Conservation (phyloP, 192 early-diverging fungal genomes). For the Coemansia sp. region DNA sequence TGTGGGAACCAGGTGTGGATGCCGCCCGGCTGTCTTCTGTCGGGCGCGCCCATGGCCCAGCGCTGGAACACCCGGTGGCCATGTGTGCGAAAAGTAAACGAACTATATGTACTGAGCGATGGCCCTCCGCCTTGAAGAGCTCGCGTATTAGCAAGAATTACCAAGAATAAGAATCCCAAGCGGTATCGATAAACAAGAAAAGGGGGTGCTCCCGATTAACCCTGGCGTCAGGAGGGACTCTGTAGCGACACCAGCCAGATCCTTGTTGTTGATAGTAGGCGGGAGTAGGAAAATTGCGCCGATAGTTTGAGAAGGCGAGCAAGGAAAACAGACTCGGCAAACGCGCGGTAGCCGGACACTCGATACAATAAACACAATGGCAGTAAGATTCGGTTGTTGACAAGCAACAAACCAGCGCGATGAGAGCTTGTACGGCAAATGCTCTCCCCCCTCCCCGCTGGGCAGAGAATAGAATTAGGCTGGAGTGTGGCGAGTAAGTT, state of each 20-base stretch:
- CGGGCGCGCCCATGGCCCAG: not conserved
- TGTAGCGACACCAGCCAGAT: no score
- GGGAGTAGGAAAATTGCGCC: not conserved
- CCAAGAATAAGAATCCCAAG: no score
- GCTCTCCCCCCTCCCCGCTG: conserved; percentile 1
- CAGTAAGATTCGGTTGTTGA: conserved; percentile 3
- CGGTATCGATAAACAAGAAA: no score
- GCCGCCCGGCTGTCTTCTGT: not conserved
- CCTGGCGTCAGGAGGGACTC: no score
- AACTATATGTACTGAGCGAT: no score
- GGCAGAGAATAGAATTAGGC: no score
- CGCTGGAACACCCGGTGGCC: not conserved
- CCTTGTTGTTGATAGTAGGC: not conserved
- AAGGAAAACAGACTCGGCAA: not conserved
- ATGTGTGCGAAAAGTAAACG: no score
- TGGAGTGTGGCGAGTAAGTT: no score
- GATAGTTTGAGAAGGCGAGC: not conserved
- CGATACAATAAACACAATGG: conserved; percentile 7
- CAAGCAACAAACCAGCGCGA: not conserved
- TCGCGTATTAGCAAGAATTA: not conserved
- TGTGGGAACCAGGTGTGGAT: conserved; percentile 4
- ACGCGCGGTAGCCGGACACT: not conserved
- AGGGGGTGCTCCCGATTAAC: no score
- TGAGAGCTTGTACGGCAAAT: not conserved
- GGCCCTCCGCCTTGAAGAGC: no score